Evolutionary conservation across 352 stramenopile genomes (phyloP).

Genomic region (Aphanomyces invadans): DNA sequence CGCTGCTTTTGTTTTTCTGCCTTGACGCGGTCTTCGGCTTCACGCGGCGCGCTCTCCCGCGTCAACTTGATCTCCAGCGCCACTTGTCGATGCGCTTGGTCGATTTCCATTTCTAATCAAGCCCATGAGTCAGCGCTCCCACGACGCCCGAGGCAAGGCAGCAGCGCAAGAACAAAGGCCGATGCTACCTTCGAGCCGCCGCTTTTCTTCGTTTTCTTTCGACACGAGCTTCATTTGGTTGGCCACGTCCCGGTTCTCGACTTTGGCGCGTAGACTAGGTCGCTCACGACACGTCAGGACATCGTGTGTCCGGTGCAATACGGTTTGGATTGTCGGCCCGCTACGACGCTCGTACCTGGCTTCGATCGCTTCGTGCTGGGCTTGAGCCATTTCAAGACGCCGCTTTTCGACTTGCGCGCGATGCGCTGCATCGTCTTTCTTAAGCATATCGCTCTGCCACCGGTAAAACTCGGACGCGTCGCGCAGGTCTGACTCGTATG

Average conservation of each 20-base stretch:
- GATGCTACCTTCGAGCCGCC: slow-evolving; percentile 47
- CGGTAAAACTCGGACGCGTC: slow-evolving; percentile 87
- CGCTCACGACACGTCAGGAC: no score
- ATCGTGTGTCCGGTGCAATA: no score
- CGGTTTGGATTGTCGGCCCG: no score
- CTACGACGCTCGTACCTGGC: no score
- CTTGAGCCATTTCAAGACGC: slow-evolving; percentile 74
- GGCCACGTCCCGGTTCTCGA: slow-evolving; percentile 78
- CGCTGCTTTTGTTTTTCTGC: slow-evolving; percentile 52
- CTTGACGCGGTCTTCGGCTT: slow-evolving; percentile 56
- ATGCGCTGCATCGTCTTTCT: slow-evolving; percentile 62
- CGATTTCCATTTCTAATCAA: slow-evolving; percentile 32
- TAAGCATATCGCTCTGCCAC: slow-evolving; percentile 83
- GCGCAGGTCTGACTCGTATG: slow-evolving; percentile 85
- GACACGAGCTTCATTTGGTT: slow-evolving; percentile 68
- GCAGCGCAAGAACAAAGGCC: no score
- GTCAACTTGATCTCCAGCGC: slow-evolving; percentile 66
- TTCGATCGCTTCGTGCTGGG: slow-evolving; percentile 71
- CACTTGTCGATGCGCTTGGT: slow-evolving; percentile 46
- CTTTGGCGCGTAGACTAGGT: slow-evolving; percentile 31
- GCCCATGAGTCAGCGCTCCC: background rate
- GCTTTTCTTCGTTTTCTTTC: slow-evolving; percentile 55
- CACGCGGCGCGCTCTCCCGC: slow-evolving; percentile 65
- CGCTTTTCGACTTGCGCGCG: slow-evolving; percentile 67
- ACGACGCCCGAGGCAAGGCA: no score